Evolutionary conservation across 768 basidiomycete genomes (phyloP).

Genomic region (Hygrophoropsis aurantiaca): DNA sequence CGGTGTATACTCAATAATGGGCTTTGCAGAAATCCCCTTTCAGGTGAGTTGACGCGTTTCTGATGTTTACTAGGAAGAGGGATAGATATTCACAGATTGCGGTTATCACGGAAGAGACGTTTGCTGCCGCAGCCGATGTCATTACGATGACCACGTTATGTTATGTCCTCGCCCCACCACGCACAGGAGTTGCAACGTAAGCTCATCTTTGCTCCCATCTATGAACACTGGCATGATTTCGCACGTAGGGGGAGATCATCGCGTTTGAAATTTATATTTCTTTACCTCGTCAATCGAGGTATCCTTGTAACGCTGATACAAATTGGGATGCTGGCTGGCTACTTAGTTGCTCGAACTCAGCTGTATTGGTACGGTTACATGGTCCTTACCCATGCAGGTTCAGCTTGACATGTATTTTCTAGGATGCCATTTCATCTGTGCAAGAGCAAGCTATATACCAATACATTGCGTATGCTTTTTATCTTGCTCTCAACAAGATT

Average conservation of each 20-base stretch:
- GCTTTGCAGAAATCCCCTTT: no score
- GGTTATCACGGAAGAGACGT: constrained; percentile 12
- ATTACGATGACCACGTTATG: constrained; percentile 13
- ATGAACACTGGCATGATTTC: neutral
- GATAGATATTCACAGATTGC: neutral
- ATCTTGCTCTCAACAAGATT: neutral
- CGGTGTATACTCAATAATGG: no score
- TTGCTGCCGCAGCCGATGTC: constrained; percentile 12
- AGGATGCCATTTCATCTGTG: constrained; percentile 22
- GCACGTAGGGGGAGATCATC: constrained; percentile 9
- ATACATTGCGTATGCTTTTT: constrained; percentile 15
- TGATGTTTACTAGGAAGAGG: no score
- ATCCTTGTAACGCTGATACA: constrained; percentile 18
- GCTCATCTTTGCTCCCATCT: neutral
- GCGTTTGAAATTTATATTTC: constrained; percentile 12
- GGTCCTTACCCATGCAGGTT: neutral
- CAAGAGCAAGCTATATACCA: constrained; percentile 23
- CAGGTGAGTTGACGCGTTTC: no score
- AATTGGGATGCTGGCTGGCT: constrained; percentile 14
- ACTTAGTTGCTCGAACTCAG: constrained; percentile 10
- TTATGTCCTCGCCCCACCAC: constrained; percentile 11
- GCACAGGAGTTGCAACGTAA: neutral
- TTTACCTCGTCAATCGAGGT: constrained; percentile 16
- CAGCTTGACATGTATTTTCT: neutral
- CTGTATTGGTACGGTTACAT: constrained; percentile 13